Evolutionary conservation across 805 yeast genomes (phyloP).

Genomic region (Candida manassasensis): DNA sequence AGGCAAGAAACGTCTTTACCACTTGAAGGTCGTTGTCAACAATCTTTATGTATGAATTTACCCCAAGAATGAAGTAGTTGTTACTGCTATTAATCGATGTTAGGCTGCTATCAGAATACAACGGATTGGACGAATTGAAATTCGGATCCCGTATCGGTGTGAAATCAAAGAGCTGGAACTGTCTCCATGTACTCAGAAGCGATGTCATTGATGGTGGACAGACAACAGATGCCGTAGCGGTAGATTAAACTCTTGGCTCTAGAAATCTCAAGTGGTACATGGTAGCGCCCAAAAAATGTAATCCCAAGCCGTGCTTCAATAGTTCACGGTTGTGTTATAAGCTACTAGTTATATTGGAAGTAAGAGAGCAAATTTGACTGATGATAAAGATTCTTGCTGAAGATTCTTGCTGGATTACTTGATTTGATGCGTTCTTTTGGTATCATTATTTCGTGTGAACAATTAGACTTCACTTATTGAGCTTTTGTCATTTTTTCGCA

Average conservation of each 20-base stretch:
- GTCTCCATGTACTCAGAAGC: conserved; percentile 51
- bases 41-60: conserved; percentile 51
- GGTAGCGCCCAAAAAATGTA: too few species aligned
- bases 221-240: background rate
- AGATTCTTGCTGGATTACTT: too few species aligned
- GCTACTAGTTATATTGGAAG: too few species aligned
- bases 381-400: too few species aligned
- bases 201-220: conserved; percentile 7
- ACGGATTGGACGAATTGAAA: conserved; percentile 52
- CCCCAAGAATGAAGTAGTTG: conserved; percentile 53
- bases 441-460: too few species aligned
- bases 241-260: background rate
- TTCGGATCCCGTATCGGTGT: conserved; percentile 83
- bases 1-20: conserved; percentile 53
- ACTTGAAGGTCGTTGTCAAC: conserved; percentile 47
- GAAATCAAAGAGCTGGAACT: conserved; percentile 80
- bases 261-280: too few species aligned
- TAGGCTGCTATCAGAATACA: conserved; percentile 76
- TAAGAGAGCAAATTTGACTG: too few species aligned
- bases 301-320: too few species aligned
- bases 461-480: too few species aligned
- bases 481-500: too few species aligned
- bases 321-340: too few species aligned
- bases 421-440: too few species aligned
- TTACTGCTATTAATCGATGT: conserved; percentile 60